Conservation (phyloP, 2,329 filamentous ascomycete genomes). For the Aspergillaceae sp. region DNA sequence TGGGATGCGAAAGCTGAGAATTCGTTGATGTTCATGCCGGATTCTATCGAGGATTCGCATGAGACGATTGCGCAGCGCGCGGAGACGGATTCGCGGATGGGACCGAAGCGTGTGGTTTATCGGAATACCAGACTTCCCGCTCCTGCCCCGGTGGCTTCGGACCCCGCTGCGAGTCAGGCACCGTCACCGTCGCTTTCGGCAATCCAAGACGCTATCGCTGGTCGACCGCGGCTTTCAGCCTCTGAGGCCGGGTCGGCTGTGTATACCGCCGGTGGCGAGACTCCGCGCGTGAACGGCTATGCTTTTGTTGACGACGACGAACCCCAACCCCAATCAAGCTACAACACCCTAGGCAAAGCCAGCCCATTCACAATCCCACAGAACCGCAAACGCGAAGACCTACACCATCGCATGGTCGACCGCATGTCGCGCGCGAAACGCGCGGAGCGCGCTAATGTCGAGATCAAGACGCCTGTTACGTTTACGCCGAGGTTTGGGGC, state of each 20-base stretch:
- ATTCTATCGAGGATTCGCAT: constrained; percentile 44
- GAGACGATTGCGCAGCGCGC: constrained; percentile 58
- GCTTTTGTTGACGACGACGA: constrained; percentile 79
- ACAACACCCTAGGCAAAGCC: constrained; percentile 14
- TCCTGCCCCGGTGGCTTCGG: constrained; percentile 39
- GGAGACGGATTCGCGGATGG: constrained; percentile 62
- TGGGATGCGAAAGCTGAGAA: constrained; percentile 73
- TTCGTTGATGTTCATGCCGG: constrained; percentile 67
- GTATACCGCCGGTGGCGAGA: constrained; percentile 58
- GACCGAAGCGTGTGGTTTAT: constrained; percentile 69
- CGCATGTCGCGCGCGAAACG: constrained; percentile 65
- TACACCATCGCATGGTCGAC: constrained; percentile 83
- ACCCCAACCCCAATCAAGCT: constrained; percentile 15
- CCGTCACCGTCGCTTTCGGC: constrained; percentile 76
- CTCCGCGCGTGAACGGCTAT: constrained; percentile 86
- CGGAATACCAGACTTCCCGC: constrained; percentile 56
- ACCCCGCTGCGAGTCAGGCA: no score
- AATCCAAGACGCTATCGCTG: constrained; percentile 73
- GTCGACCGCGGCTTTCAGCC: constrained; percentile 54
- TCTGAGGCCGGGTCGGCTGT: constrained; percentile 44
- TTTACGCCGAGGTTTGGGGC: constrained; percentile 28
- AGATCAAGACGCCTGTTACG: constrained; percentile 44
- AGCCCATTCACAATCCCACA: constrained; percentile 76
- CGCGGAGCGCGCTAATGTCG: constrained; percentile 50
- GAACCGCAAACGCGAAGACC: constrained; percentile 64